phyloP scores from a whole-genome alignment of 306 rosid species.

The Castanospermum australe region DNA sequence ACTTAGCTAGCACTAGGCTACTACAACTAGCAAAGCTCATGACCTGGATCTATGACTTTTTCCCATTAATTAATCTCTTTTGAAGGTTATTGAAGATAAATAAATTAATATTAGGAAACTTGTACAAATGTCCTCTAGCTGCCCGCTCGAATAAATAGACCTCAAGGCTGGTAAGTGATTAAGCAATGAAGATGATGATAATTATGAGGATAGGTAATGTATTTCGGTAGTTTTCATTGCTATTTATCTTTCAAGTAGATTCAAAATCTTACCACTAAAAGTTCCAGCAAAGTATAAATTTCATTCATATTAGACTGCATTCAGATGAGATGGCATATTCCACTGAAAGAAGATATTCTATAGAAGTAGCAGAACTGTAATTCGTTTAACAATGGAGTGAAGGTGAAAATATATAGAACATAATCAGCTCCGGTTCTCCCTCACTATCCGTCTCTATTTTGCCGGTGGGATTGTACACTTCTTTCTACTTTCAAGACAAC shows the following conservation, averaged over 20 bases:
- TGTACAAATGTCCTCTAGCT: neutral
- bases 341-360: constrained; percentile 15
- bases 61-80: neutral
- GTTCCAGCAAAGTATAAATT: neutral
- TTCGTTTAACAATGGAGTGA: constrained; percentile 38
- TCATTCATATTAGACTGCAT: neutral
- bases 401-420: constrained; percentile 34
- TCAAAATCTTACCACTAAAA: neutral
- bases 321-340: neutral
- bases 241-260: neutral
- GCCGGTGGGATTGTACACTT: constrained; percentile 53
- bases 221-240: neutral
- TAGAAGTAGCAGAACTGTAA: constrained; percentile 30
- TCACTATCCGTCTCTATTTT: constrained; percentile 19
- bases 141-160: constrained; percentile 19
- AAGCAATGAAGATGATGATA: neutral
- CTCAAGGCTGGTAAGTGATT: constrained; percentile 7
- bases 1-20: neutral
- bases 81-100: neutral
- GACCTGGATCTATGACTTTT: neutral
- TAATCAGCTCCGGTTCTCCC: constrained; percentile 30
- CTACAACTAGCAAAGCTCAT: constrained; percentile 1
- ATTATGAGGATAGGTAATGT: neutral
- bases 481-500: constrained; percentile 37
- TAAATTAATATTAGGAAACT: neutral